phyloP scores from a whole-genome alignment of 768 basidiomycete species.

The Psilocybe azurescens region DNA sequence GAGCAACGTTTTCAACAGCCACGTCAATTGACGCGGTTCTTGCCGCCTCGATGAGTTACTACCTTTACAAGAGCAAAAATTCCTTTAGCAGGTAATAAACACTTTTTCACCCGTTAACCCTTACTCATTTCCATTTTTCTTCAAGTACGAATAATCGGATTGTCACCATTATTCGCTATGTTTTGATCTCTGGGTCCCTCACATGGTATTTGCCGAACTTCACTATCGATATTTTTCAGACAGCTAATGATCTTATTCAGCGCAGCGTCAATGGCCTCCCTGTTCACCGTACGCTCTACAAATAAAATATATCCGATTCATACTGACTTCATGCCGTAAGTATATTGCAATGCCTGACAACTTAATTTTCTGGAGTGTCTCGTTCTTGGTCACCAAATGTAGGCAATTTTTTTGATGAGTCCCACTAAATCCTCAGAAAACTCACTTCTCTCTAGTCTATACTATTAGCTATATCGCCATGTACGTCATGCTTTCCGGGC shows the following conservation, averaged over 20 bases:
- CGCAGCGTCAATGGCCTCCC: constrained; percentile 45
- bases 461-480: constrained; percentile 17
- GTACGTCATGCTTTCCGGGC: constrained; percentile 4
- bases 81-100: constrained; percentile 21
- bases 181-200: constrained; percentile 36
- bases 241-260: constrained; percentile 24
- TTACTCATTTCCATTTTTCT: background rate
- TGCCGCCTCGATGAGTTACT: constrained; percentile 33
- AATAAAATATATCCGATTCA: background rate
- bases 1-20: constrained; percentile 41
- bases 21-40: constrained; percentile 48
- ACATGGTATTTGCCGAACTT: constrained; percentile 30
- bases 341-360: constrained; percentile 26
- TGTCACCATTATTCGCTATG: constrained; percentile 37
- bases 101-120: too few relatives aligned
- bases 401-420: constrained; percentile 16
- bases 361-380: constrained; percentile 45
- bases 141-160: constrained; percentile 35
- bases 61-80: constrained; percentile 30
- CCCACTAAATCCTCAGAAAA: background rate
- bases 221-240: too few relatives aligned
- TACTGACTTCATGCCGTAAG: constrained; percentile 24
- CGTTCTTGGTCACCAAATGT: constrained; percentile 49
- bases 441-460: constrained; percentile 8
- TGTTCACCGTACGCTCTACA: constrained; percentile 39